Base-by-base conservation (phyloP, 2,329 filamentous ascomycete genomes). In the Thielaviopsis punctulata region DNA sequence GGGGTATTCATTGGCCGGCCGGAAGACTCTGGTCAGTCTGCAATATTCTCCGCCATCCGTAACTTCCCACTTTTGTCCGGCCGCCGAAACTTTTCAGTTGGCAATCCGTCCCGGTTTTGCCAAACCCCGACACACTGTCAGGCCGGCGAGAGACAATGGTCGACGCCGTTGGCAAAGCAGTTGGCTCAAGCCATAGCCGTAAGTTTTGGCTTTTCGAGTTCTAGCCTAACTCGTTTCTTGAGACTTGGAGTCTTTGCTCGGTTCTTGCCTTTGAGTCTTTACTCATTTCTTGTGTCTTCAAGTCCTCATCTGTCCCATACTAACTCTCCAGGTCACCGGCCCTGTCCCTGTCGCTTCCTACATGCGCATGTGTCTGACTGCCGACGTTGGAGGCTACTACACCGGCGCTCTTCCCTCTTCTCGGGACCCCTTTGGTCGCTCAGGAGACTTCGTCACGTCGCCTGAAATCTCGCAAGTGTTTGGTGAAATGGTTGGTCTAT, bases 331-430 rank as follows among this genome's bases (percentile, higher is more conserved):
- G 69, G 67, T 83, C 41, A 96, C 92, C 10, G 92, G 92, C 0
- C 90, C 92, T 3, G 80, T 96, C 24, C 86, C 92, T 1, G 77
- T 98, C 56, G 89, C 92, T 4, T 83, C 87, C 50, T 98, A 89
- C 66, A 98, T 98, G 92, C 89, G 92, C 63, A 94, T 96, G 82
- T 95, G 90, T 65, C 77, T 98, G 57, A 98, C 92, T 1, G 85
- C 86, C 10, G 86, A 92, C 56, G 69, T 87, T 39, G 88, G 87
- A 54, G 92, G 92, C 51, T 98, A 98, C 69, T 98, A 98, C 68
- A 96, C 88, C 0, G 78, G 82, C 4, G 77, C 80, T 22, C 74
- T 82, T 44, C 73, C 75, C 51, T 68, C 78, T 55, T 80, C 76
- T 19, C 77, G 81, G 46, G 89, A 95, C 62, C 89, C 90, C 57